Conservation (phyloP, 805 yeast species). For the Starmerella stellata region DNA sequence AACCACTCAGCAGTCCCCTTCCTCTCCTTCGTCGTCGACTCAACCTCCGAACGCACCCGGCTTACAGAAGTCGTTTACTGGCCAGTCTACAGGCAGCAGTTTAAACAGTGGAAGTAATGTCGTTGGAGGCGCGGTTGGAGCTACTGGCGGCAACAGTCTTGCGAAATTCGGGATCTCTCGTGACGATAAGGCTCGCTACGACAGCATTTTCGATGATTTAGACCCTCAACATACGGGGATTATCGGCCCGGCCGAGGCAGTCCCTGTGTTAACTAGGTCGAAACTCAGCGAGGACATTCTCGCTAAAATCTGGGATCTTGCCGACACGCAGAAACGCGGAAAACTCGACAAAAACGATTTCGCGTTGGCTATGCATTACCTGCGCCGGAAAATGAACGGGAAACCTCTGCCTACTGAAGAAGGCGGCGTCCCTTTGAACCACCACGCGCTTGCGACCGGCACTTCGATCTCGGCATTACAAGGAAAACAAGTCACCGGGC, state of each 20-base stretch:
- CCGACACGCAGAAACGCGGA: constrained; percentile 78
- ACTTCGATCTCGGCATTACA: constrained; percentile 16
- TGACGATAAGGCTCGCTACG: constrained; percentile 59
- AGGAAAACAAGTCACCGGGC: constrained; percentile 1
- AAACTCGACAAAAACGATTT: constrained; percentile 65
- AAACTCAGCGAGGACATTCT: constrained; percentile 66
- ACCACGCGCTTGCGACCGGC: neutral
- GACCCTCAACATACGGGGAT: constrained; percentile 48
- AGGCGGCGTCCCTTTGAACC: constrained; percentile 22
- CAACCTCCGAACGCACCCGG: neutral
- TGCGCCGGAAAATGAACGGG: constrained; percentile 70
- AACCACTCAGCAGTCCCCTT: neutral
- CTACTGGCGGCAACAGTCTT: constrained; percentile 5
- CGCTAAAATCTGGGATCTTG: constrained; percentile 85
- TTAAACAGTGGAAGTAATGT: no score
- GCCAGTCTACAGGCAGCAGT: neutral
- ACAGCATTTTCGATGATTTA: constrained; percentile 55
- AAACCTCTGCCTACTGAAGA: constrained; percentile 38
- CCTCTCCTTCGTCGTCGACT: neutral
- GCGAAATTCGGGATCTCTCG: constrained; percentile 44
- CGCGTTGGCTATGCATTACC: constrained; percentile 82
- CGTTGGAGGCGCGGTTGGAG: constrained; percentile 3
- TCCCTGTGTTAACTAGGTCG: constrained; percentile 74
- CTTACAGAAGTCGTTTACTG: neutral
- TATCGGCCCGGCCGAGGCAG: constrained; percentile 64